Evolutionary conservation across 495 filamentous ascomycete species (phyloP).

Genomic region (Geoglossum glabrum): DNA sequence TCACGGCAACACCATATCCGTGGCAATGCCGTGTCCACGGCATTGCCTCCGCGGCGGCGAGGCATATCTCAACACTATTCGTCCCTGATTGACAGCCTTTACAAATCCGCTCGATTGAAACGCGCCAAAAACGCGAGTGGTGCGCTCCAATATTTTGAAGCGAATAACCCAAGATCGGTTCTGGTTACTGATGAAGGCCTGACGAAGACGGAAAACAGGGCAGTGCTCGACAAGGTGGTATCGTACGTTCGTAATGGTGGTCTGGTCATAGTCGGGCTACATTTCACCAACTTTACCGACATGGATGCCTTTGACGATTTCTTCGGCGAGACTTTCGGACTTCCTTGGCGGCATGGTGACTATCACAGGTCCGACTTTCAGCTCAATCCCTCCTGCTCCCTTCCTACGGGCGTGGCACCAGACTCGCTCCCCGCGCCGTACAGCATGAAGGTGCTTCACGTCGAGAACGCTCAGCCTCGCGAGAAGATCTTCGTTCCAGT

Average conservation of each 20-base stretch:
- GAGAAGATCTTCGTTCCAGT: constrained; percentile 19
- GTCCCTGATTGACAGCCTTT: too few species aligned
- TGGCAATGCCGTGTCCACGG: too few species aligned
- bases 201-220: neutral
- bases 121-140: neutral
- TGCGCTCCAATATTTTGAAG: neutral
- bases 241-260: neutral
- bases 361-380: constrained; percentile 18
- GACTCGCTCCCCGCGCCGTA: constrained; percentile 17
- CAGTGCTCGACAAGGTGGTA: neutral
- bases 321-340: constrained; percentile 13
- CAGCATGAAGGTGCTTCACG: constrained; percentile 25
- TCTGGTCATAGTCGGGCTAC: neutral
- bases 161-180: neutral
- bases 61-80: too few species aligned
- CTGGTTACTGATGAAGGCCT: neutral
- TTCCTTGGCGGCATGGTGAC: constrained; percentile 21
- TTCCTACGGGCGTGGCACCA: constrained; percentile 6
- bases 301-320: constrained; percentile 11
- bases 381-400: constrained; percentile 7
- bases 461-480: constrained; percentile 14
- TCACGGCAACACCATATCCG: too few species aligned
- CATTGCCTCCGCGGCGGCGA: too few species aligned
- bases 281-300: neutral
- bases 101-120: too few species aligned